Evolutionary conservation across 495 filamentous ascomycete genomes (phyloP).

Genomic region (Cercophora scortea): DNA sequence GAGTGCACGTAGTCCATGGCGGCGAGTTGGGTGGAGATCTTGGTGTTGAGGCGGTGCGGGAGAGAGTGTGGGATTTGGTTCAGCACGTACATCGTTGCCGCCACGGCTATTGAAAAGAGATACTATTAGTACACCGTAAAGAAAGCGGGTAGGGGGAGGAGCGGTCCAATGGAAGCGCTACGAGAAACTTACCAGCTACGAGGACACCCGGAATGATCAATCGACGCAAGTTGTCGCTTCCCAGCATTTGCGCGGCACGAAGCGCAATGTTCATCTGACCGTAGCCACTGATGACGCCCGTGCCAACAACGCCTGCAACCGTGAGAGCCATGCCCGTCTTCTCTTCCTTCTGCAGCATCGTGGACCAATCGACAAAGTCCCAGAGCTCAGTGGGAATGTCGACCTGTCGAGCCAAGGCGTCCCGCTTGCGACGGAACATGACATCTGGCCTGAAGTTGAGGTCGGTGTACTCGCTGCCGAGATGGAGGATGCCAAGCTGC

Average conservation of each 20-base stretch:
- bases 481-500: conserved; percentile 76
- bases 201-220: conserved; percentile 75
- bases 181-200: conserved; percentile 57
- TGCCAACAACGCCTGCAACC: conserved; percentile 76
- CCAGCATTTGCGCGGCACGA: conserved; percentile 68
- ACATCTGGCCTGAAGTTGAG: conserved; percentile 79
- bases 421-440: conserved; percentile 82
- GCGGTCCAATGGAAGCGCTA: neutral
- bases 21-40: conserved; percentile 69
- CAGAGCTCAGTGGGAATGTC: conserved; percentile 78
- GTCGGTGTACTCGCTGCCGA: conserved; percentile 76
- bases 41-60: conserved; percentile 75
- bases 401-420: conserved; percentile 73
- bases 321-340: conserved; percentile 93
- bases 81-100: conserved; percentile 71
- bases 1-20: conserved; percentile 85
- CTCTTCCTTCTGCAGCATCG: conserved; percentile 82
- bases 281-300: conserved; percentile 70
- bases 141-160: neutral
- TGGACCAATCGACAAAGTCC: conserved; percentile 87
- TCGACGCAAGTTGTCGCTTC: conserved; percentile 72
- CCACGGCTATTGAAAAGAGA: conserved; percentile 44
- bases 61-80: conserved; percentile 81
- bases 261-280: conserved; percentile 85
- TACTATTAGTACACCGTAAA: conserved; percentile 7